These are phyloP conservation scores for Hemileia vastatrix DNA, from an alignment of 1,284 basidiomycete genomes.

Conservation along the genomic window DNA sequence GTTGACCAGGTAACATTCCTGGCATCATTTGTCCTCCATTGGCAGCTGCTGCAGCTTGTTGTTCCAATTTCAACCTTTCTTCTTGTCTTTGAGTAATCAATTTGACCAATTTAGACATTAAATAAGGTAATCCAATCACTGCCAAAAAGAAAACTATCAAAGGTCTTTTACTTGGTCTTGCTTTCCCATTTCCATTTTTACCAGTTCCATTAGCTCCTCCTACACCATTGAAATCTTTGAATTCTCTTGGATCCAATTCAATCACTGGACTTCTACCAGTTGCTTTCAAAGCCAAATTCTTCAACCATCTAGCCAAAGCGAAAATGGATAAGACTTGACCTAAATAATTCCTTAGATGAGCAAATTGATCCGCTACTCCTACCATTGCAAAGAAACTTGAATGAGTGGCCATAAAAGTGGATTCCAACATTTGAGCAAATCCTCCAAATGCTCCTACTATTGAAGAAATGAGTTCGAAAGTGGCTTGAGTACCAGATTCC, in stretches of 20 bases:
- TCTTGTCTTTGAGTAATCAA: constrained; percentile 54
- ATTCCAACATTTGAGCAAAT: constrained; percentile 95
- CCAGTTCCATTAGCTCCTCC: background rate
- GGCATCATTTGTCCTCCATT: constrained; percentile 24
- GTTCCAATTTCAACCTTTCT: constrained; percentile 38
- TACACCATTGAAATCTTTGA: constrained; percentile 29
- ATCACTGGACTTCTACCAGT: constrained; percentile 32
- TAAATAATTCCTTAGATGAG: constrained; percentile 77
- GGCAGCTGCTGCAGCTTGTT: constrained; percentile 34
- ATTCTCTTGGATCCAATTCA: constrained; percentile 31
- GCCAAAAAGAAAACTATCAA: constrained; percentile 89
- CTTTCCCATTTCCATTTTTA: constrained; percentile 44
- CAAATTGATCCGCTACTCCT: constrained; percentile 91
- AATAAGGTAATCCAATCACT: constrained; percentile 82
- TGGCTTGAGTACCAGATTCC: constrained; percentile 78
- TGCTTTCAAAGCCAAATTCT: constrained; percentile 31
- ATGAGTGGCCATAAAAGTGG: constrained; percentile 97
- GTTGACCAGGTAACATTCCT: constrained; percentile 25
- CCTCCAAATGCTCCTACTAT: constrained; percentile 94
- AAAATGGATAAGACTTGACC: constrained; percentile 89
- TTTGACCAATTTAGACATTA: constrained; percentile 81
- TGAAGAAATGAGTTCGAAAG: constrained; percentile 83
- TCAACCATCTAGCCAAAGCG: constrained; percentile 46
- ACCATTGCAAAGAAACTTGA: constrained; percentile 98
- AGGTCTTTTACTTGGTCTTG: constrained; percentile 59